Evolutionary conservation across 345 rosid species (phyloP), one percentile per base, ranked within the genome.

Genomic region (Geranium brycei): DNA sequence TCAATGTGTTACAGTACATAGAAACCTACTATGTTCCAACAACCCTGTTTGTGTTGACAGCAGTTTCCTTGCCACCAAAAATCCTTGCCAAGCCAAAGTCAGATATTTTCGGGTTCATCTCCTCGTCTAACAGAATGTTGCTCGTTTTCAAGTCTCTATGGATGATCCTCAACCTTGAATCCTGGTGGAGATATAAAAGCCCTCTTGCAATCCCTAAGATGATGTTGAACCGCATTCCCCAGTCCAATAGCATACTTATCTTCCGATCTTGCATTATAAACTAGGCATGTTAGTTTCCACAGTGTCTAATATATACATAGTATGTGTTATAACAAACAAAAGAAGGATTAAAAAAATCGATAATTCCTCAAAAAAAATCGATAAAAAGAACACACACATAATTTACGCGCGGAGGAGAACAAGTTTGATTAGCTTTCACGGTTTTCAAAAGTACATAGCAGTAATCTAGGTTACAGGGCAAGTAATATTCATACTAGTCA

Each of bases 11-110:
- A 19, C n/a, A 23, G 0, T 14, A 35, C 11, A 51, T 30, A 10
- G 4, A 16, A 68, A 68, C 81, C 82, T 78, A 87, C 97, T 81
- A 85, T 38, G 97, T 90, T 68, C 95, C 90, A 0, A 85, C 85
- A 5, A 89, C 85, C 70, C 83, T 73, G 31, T 71, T 71, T 15
- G 95, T 89, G 73, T 69, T 81, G 23, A 69, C 87, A 16, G 76
- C 80, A 55, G 76, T 79, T 73, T 77, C 75, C 53, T 81, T 80
- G 60, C 79, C 83, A 28, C 81, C 82, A 30, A 87, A 87, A 17
- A 85, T 85, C 66, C 84, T 81, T 40, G 91, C 89, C 79, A 85
- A 68, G 4, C 95, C 91, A 63, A 89, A 87, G 71, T 89, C 96
- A 1, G 88, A 89, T 30, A 85, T 87, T 68, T 85, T 89, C 17